Evolutionary conservation across 257 asterid genomes (phyloP).

Genomic region (Solanum acaule): DNA sequence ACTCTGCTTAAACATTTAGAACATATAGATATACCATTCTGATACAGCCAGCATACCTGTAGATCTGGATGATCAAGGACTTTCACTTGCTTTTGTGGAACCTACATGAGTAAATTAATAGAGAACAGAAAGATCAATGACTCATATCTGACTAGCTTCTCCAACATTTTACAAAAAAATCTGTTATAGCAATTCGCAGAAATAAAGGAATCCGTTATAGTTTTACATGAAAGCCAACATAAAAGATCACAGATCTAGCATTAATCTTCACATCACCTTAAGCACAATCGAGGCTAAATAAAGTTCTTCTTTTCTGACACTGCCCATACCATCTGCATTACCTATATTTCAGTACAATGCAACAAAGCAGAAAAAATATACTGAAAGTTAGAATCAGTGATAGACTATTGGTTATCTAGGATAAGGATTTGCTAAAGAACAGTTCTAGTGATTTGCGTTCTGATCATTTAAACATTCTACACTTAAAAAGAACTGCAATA

Average conservation of each 20-base stretch:
- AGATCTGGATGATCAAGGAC: conserved; percentile 73
- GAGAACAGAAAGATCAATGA: neutral
- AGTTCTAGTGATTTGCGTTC: neutral
- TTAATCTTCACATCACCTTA: conserved; percentile 34
- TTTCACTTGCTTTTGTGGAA: conserved; percentile 62
- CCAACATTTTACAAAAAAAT: neutral
- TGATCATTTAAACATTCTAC: neutral
- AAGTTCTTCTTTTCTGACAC: conserved; percentile 72
- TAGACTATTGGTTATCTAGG: neutral
- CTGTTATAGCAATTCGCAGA: neutral
- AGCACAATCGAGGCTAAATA: conserved; percentile 62
- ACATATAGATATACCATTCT: neutral
- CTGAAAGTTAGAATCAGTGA: neutral
- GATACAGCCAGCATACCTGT: conserved; percentile 43
- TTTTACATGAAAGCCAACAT: neutral
- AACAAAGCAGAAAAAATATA: neutral
- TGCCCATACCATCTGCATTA: conserved; percentile 78
- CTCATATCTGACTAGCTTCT: neutral
- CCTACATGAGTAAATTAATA: conserved; percentile 29
- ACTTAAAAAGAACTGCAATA: neutral
- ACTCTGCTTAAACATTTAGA: neutral
- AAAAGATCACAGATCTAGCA: neutral
- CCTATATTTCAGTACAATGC: conserved; percentile 31
- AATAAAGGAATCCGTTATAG: neutral
- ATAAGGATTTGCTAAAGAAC: neutral